Evolutionary conservation across 192 early-diverging fungal species (phyloP).

Genomic region (Diversispora epigaea): DNA sequence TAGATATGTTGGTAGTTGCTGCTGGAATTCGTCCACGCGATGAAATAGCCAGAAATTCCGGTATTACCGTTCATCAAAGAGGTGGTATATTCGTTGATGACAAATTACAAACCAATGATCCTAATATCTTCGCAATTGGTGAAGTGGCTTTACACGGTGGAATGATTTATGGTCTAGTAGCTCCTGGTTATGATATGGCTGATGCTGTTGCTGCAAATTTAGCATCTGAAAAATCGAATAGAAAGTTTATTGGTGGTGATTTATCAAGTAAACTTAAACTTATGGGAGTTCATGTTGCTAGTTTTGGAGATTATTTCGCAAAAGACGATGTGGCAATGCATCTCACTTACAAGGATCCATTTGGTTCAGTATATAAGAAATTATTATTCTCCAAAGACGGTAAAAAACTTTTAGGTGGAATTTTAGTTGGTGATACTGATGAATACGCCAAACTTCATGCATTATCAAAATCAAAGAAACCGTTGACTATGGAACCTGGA

Average conservation of each 20-base stretch:
- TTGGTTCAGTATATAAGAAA: slow-evolving; percentile 60
- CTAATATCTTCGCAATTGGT: slow-evolving; percentile 60
- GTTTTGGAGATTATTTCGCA: slow-evolving; percentile 69
- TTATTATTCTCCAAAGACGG: slow-evolving; percentile 63
- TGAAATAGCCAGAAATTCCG: slow-evolving; percentile 50
- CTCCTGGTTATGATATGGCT: slow-evolving; percentile 75
- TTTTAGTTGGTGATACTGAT: slow-evolving; percentile 65
- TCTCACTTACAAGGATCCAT: slow-evolving; percentile 53
- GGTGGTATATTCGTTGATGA: slow-evolving; percentile 64
- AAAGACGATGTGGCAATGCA: slow-evolving; percentile 36
- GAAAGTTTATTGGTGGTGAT: slow-evolving; percentile 44
- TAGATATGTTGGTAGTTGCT: slow-evolving; percentile 48
- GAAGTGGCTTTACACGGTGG: slow-evolving; percentile 54
- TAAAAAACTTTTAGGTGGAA: slow-evolving; percentile 65
- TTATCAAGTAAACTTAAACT: slow-evolving; percentile 71
- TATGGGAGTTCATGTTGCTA: slow-evolving; percentile 67
- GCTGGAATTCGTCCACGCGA: slow-evolving; percentile 63
- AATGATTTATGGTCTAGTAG: slow-evolving; percentile 58
- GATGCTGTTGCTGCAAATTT: slow-evolving; percentile 59
- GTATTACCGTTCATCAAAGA: slow-evolving; percentile 43
- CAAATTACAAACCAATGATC: slow-evolving; percentile 43
- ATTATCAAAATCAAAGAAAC: slow-evolving; percentile 53
- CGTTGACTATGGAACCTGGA: slow-evolving; percentile 49
- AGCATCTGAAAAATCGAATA: slow-evolving; percentile 22
- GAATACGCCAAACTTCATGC: slow-evolving; percentile 66